phyloP scores from a whole-genome alignment of 108 stramenopile species.

The Discostella pseudostelligera region DNA sequence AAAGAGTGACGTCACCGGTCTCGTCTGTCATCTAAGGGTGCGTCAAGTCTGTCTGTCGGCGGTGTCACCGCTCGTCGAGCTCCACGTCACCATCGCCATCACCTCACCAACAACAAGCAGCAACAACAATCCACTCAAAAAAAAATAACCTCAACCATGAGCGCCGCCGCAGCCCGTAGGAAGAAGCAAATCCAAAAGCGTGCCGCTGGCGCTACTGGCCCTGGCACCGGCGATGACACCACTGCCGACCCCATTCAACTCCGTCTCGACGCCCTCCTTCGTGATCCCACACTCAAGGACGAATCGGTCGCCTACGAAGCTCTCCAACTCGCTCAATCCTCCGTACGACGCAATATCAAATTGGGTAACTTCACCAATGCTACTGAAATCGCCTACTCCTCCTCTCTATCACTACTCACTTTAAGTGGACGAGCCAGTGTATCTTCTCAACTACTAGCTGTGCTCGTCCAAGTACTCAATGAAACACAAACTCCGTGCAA shows the following conservation, averaged over 20 bases:
- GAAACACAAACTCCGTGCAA: slow-evolving; percentile 76
- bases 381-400: slow-evolving; percentile 54
- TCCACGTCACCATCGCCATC: background rate
- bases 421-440: slow-evolving; percentile 65
- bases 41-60: no score
- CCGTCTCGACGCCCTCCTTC: slow-evolving; percentile 60
- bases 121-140: background rate
- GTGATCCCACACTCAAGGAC: slow-evolving; percentile 49
- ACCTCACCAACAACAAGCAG: no score
- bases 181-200: slow-evolving; percentile 72
- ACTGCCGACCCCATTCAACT: slow-evolving; percentile 53
- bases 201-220: slow-evolving; percentile 40
- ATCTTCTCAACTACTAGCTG: slow-evolving; percentile 67
- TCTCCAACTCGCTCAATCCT: slow-evolving; percentile 79
- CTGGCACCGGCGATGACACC: background rate
- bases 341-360: slow-evolving; percentile 74
- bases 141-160: slow-evolving; percentile 46
- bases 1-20: no score
- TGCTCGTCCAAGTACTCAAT: slow-evolving; percentile 61
- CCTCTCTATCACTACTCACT: slow-evolving; percentile 48
- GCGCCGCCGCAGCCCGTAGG: slow-evolving; percentile 85
- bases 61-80: background rate
- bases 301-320: slow-evolving; percentile 87
- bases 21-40: no score
- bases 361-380: slow-evolving; percentile 57